Base-by-base conservation (phyloP, 176 grass and related monocot species). In the Triticum turgidum region DNA sequence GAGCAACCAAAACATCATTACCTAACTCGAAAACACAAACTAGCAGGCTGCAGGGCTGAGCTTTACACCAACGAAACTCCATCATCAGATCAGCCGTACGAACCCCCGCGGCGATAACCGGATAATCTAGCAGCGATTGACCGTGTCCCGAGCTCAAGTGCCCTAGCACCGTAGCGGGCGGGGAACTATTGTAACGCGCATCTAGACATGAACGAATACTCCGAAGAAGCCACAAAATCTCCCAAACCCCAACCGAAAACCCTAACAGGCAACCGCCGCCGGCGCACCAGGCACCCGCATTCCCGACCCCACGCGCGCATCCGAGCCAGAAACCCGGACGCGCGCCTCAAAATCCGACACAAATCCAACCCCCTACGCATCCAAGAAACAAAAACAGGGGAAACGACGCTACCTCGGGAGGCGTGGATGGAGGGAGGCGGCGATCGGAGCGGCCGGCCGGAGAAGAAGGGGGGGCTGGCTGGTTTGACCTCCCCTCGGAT, bases 321-420 rank as follows among this genome's bases (percentile, higher is more conserved):
- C 38, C 41, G 25, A 27, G 13, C 65, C 18, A 25, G 39, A 9
- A 27, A 77, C 37, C 27, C 3, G 6, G 33, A 25, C 49, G 7
- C 52, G 13, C 42, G 11, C 41, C 47, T 65, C 34, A 9, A 67
- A 41, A 24, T 22, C 71, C 15, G 69, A 7, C 3, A 20, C 24
- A 79, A 86, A 13, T 11, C 21, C 71, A 51, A 17, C 10, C 37
- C 58, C 35, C 0, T 6, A 18, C 5, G 14, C 21, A 38, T 11
- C 24, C 4, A 20, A 27, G 79, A 32, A 54, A 76, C 7, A 27
- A 71, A 32, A 54, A 76, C 7, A 13, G 17, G 18, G 39, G 15
- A 17, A 68, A 35, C 32, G 72, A 45, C 49, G 34, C 59, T 81
- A 91, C 87, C 90, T 92, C 58, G 13, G 25, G 29, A 35, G 29